Evolutionary conservation across 2,329 filamentous ascomycete genomes (phyloP), one percentile per base, ranked within the genome.

Genomic region (Trichophyton verrucosum): DNA sequence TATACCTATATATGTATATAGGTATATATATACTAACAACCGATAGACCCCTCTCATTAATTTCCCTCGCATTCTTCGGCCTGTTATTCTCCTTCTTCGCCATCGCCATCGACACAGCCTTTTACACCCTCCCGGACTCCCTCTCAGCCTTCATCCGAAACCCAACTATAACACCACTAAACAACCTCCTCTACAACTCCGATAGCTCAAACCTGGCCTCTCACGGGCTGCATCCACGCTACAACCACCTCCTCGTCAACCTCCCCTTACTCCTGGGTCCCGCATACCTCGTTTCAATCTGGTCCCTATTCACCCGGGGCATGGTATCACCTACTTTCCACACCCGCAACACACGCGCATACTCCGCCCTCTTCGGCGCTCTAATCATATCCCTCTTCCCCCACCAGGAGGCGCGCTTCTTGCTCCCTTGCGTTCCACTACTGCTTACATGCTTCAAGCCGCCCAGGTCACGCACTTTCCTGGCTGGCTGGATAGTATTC

Each of bases 101-200:
- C 46, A 82, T 96, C 66, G 82, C 83, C 61, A 80, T 90, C 61
- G 94, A 99, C 73, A 97, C 92, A 2, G 81, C 84, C 53, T 96
- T 95, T 72, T 96, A 96, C 71, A 71, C 68, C 27, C 73, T 65
- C 64, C 74, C 68, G 3, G 68, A 72, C 11, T 73, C 74, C 17
- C 61, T 75, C 46, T 57, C 68, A n/a, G 68, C 73, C n/a, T 66
- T 71, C 42, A 64, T 78, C 77, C 81, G 53, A 71, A 79, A 61
- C 63, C 88, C 88, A 0, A 81, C 88, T 57, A 83, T 92, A 64
- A 89, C 88, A 4, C 88, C 88, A 8, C 77, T 89, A 61, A 91
- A 92, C 71, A 91, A 91, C 71, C 78, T 91, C 63, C 74, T 80
- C 61, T 92, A 92, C 75, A 92, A 92, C 73, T 82, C 86, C 17